Evolutionary conservation across 2,329 filamentous ascomycete genomes (phyloP).

Genomic region (Penicillium sp.): DNA sequence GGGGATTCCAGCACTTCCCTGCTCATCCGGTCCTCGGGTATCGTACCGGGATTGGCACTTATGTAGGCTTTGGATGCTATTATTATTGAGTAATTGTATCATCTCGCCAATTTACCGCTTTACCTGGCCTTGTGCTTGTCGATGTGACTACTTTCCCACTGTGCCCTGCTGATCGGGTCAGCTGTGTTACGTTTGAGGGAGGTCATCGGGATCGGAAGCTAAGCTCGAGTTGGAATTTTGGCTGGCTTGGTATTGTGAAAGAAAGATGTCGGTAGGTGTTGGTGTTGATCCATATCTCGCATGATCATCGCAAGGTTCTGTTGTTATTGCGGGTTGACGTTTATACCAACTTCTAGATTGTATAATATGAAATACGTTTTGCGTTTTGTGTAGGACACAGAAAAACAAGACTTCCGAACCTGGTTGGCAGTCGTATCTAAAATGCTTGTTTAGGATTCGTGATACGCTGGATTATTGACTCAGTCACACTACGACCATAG

Average conservation of each 20-base stretch:
- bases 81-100: background rate
- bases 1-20: background rate
- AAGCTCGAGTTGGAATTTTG: background rate
- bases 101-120: background rate
- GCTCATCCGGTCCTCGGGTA: background rate
- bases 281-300: too few relatives aligned
- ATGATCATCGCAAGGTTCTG: background rate
- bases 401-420: background rate
- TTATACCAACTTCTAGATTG: background rate
- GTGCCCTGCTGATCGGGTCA: background rate
- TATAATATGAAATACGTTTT: background rate
- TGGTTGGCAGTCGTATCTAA: background rate
- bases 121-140: background rate
- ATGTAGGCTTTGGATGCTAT: background rate
- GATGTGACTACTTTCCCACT: background rate
- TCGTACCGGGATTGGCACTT: background rate
- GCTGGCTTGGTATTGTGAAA: background rate
- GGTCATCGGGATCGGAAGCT: background rate
- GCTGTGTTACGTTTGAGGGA: background rate
- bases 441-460: slow-evolving; percentile 4
- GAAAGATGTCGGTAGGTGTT: background rate
- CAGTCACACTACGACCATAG: background rate
- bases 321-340: background rate
- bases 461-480: background rate
- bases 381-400: background rate